phyloP scores from a whole-genome alignment of 768 basidiomycete genomes.

The Gloeopeniophorella convolvens region DNA sequence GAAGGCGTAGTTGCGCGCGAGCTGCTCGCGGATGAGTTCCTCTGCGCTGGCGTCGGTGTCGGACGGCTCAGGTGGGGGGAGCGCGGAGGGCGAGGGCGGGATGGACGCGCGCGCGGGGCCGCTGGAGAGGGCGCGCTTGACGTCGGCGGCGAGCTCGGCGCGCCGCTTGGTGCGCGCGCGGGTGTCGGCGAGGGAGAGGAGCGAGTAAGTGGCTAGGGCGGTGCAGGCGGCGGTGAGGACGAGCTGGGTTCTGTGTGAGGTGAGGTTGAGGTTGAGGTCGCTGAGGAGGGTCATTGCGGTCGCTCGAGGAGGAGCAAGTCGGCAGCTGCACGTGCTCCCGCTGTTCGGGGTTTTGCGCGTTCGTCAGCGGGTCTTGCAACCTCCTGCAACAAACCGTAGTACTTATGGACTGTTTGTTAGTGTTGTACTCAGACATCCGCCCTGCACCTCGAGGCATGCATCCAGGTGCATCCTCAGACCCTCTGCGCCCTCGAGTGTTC shows the following conservation, averaged over 20 bases:
- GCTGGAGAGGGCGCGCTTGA: conserved; percentile 42
- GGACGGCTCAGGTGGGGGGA: no score
- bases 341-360: no score
- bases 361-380: no score
- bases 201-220: conserved; percentile 51
- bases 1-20: conserved; percentile 92
- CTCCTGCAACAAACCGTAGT: no score
- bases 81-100: neutral
- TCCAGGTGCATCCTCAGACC: no score
- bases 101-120: neutral
- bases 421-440: no score
- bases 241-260: conserved; percentile 59
- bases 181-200: conserved; percentile 52
- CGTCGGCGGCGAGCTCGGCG: conserved; percentile 49
- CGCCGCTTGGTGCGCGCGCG: conserved; percentile 44
- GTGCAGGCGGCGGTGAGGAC: conserved; percentile 58
- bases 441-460: no score
- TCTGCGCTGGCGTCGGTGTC: conserved; percentile 57
- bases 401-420: no score
- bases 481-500: no score
- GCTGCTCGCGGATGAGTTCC: conserved; percentile 77
- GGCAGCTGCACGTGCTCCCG: no score
- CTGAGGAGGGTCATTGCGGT: neutral
- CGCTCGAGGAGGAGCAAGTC: no score
- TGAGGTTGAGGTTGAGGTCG: conserved; percentile 21